These are phyloP conservation scores for Camptophora hylomeconis DNA, from an alignment of 2,329 filamentous ascomycete genomes.

Conservation along the genomic window DNA sequence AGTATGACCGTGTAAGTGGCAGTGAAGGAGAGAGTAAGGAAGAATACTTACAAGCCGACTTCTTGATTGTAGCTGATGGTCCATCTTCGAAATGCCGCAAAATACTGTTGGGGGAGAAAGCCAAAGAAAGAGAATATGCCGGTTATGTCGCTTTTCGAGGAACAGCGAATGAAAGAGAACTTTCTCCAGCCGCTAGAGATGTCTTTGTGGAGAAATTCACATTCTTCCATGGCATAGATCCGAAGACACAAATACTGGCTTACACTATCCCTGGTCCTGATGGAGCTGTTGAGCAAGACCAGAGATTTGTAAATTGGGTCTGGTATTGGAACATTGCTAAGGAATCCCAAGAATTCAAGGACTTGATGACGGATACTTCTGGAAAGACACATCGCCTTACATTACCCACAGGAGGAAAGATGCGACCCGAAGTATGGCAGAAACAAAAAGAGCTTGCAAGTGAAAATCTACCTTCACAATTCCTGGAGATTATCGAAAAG, in stretches of 20 bases:
- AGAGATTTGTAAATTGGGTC: constrained; percentile 33
- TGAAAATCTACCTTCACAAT: constrained; percentile 25
- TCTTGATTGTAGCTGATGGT: constrained; percentile 11
- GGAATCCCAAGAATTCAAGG: constrained; percentile 12
- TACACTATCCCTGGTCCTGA: constrained; percentile 31
- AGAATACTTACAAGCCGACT: constrained; percentile 16
- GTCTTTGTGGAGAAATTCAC: constrained; percentile 27
- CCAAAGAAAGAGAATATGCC: constrained; percentile 11
- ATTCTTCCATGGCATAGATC: constrained; percentile 24
- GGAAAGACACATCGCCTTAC: constrained; percentile 24
- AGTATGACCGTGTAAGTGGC: constrained; percentile 4
- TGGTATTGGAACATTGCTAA: constrained; percentile 28
- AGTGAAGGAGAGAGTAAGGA: constrained; percentile 3
- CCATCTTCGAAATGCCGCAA: constrained; percentile 6
- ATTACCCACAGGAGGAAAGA: constrained; percentile 21
- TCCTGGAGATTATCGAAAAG: constrained; percentile 28
- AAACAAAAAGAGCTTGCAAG: constrained; percentile 22
- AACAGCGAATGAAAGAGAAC: constrained; percentile 24
- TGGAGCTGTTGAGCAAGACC: constrained; percentile 26
- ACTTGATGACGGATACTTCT: constrained; percentile 21
- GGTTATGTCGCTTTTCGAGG: constrained; percentile 33
- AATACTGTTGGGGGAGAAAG: constrained; percentile 6
- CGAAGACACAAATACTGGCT: constrained; percentile 27
- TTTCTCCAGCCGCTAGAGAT: constrained; percentile 9
- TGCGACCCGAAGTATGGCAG: constrained; percentile 22